phyloP scores from a whole-genome alignment of 345 rosid species.

The Crucihimalaya himalaica region DNA sequence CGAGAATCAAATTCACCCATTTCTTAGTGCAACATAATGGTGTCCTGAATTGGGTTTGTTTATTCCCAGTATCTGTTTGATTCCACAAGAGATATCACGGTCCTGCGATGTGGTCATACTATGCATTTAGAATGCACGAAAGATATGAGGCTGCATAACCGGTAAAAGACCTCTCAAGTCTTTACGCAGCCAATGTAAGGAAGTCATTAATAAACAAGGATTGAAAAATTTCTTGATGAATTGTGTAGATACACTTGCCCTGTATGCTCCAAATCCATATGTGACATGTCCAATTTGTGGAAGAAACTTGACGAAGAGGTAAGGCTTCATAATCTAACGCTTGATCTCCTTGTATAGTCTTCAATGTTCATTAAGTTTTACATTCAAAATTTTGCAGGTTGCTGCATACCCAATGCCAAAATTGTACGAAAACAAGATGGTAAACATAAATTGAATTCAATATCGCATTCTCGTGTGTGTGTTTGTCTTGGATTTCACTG shows the following conservation, averaged over 20 bases:
- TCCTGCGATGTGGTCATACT: slow-evolving; percentile 72
- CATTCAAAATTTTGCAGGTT: slow-evolving; percentile 46
- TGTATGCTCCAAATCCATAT: slow-evolving; percentile 79
- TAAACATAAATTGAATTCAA: slow-evolving; percentile 15
- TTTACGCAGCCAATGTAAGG: background rate
- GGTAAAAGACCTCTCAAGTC: slow-evolving; percentile 39
- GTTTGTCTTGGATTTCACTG: background rate
- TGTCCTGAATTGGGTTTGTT: background rate
- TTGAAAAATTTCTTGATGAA: background rate
- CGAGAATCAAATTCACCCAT: background rate
- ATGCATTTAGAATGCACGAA: slow-evolving; percentile 74
- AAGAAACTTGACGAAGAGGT: slow-evolving; percentile 85
- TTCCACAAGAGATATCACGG: slow-evolving; percentile 60
- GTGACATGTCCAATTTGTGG: slow-evolving; percentile 78
- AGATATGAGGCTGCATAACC: slow-evolving; percentile 64
- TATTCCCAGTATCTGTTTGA: slow-evolving; percentile 69
- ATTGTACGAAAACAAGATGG: slow-evolving; percentile 67
- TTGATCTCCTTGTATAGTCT: background rate
- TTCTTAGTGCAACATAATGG: background rate
- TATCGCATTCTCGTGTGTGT: background rate
- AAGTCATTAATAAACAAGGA: background rate
- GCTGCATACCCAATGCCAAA: slow-evolving; percentile 81
- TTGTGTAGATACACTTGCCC: slow-evolving; percentile 77
- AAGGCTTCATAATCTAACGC: slow-evolving; percentile 4
- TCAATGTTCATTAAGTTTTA: background rate